Base-by-base conservation (phyloP, 2,329 filamentous ascomycete genomes). In the Venturia asperata region DNA sequence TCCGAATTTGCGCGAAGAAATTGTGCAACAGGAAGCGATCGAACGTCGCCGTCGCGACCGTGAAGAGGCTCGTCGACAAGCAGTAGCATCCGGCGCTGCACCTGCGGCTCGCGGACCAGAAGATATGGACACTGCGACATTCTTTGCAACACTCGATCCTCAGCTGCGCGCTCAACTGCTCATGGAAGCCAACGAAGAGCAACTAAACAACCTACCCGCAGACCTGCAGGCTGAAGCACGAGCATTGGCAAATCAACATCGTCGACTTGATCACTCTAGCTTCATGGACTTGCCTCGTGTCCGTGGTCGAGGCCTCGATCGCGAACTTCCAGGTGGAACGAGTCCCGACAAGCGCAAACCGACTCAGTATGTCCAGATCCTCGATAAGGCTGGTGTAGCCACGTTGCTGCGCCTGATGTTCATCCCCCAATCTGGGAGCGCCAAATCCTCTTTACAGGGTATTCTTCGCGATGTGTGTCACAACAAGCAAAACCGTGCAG, bases 321-420 rank as follows among this genome's bases (percentile, higher is more conserved):
- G 55, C 21, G 49, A 61, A 17, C 15, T 39, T 55, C 47, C 49
- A n/a, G 65, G 62, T 19, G 78, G 75, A 56, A 81, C 80, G 64
- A 79, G 80, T 56, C 75, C 69, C 77, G 85, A 69, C 72, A 93
- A 92, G 77, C 78, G 82, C 45, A 88, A 89, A 71, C 87, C 90
- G 66, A 89, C 90, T 67, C 87, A 91, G 27, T 89, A 95, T 66
- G 90, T 96, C 30, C 94, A 99, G 74, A 96, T 99, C 89, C 85
- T 99, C 39, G 94, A 99, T 76, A 97, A 96, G 77, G 85, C 92
- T 60, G 94, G 95, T 34, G 88, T 99, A 69, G 94, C 95, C 34
- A 97, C 94, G n/a, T 80, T 99, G 42, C 82, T 99, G 55, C 90
- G 95, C n/a, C 83, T 99, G 11, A 97, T 99, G 93, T 99, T 99